Evolutionary conservation across 805 yeast genomes (phyloP).

Genomic region (Yamadazyma sp.): DNA sequence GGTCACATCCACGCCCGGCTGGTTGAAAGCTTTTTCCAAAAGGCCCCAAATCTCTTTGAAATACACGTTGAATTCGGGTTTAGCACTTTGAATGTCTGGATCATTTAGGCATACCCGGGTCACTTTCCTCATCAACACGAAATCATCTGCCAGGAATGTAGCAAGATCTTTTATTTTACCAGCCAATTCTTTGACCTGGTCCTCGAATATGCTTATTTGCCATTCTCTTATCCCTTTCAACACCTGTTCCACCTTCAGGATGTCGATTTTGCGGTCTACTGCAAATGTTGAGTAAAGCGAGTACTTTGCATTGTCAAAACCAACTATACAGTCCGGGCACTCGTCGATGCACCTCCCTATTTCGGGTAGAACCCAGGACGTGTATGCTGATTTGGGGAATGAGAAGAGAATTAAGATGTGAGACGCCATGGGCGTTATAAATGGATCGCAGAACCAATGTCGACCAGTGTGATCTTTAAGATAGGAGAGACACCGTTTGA

Average conservation of each 20-base stretch:
- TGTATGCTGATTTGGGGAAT: slow-evolving; percentile 49
- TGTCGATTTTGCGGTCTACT: slow-evolving; percentile 44
- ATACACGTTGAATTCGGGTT: neutral
- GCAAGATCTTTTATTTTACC: neutral
- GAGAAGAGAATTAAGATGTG: slow-evolving; percentile 62
- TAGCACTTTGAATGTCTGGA: slow-evolving; percentile 4
- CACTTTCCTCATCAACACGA: neutral
- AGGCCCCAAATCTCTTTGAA: neutral
- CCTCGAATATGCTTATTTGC: slow-evolving; percentile 22
- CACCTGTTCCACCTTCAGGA: slow-evolving; percentile 30
- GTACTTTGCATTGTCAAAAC: slow-evolving; percentile 55
- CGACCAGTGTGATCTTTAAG: slow-evolving; percentile 19
- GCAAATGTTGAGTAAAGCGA: slow-evolving; percentile 53
- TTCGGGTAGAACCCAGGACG: slow-evolving; percentile 41
- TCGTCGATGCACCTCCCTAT: slow-evolving; percentile 40
- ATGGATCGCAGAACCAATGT: slow-evolving; percentile 62
- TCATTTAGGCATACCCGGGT: slow-evolving; percentile 1
- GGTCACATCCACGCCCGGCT: too few relatives aligned
- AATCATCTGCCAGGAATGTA: neutral
- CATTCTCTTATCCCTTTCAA: slow-evolving; percentile 35
- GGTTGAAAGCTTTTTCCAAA: neutral
- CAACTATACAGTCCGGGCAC: slow-evolving; percentile 55
- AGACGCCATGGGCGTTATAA: slow-evolving; percentile 47
- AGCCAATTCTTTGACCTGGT: neutral
- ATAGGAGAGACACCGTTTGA: slow-evolving; percentile 23